Percentiles rank a stretch among this genome's conserved stretches.
These are phyloP conservation scores for Afroboletus lepidellus DNA, from an alignment of 1,284 basidiomycete species.

Conservation along the genomic window DNA sequence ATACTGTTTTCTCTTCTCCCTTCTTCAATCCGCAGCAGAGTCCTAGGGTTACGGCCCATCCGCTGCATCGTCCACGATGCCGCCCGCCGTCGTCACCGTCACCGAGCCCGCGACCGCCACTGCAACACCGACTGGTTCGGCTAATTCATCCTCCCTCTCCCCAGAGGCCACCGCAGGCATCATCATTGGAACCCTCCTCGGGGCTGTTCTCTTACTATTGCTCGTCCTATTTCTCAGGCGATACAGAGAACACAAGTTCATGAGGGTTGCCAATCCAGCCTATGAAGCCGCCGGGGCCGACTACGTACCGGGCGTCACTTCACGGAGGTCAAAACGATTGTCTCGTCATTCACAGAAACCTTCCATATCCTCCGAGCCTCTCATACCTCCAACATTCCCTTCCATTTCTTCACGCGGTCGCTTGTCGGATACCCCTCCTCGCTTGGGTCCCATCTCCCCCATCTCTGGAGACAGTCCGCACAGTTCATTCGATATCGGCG, in stretches of 20 bases:
- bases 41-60: not conserved
- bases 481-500: slow-evolving; percentile 3
- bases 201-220: slow-evolving; percentile 10
- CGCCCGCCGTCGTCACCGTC: slow-evolving; percentile 10
- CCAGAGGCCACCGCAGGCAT: slow-evolving; percentile 21
- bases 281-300: not conserved
- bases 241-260: slow-evolving; percentile 15
- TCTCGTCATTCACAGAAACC: slow-evolving; percentile 5
- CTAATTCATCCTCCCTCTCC: slow-evolving; percentile 7
- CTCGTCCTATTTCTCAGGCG: slow-evolving; percentile 20
- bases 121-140: not conserved
- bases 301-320: not conserved
- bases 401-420: slow-evolving; percentile 3
- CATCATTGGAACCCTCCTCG: slow-evolving; percentile 22
- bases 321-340: not conserved
- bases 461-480: not conserved
- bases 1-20: not conserved
- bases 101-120: not conserved
- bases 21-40: not conserved
- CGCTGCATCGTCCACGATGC: slow-evolving; percentile 8
- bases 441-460: slow-evolving; percentile 2
- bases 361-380: slow-evolving; percentile 27
- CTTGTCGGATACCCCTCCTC: slow-evolving; percentile 1
- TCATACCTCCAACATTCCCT: slow-evolving; percentile 15
- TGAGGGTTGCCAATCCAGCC: slow-evolving; percentile 19